Base-by-base conservation (phyloP, 495 filamentous ascomycete genomes). In the Penicillium riverlandense region DNA sequence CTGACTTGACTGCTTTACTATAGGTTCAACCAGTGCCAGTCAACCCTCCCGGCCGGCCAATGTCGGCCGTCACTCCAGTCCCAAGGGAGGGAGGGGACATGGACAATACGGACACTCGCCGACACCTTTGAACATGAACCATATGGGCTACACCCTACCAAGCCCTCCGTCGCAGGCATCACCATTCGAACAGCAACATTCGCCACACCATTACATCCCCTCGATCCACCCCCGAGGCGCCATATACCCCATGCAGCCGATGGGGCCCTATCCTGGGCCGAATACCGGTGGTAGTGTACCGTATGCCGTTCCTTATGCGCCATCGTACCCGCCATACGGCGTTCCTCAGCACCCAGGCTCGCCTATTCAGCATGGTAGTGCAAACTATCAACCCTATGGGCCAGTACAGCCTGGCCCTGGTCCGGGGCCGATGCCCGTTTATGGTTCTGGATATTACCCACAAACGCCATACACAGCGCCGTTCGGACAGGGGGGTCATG, bases 141-240 rank as follows among this genome's bases (percentile, higher is more conserved):
- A 59, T 16, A 70, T 78, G 63, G 51, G 48, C 14, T 70, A 70
- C 16, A 52, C 68, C 29, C 52, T 79, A 4, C 74, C 75, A 34
- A 54, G 58, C 14, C 71, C 69, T 35, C 62, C 51, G 29, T 42
- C 50, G 11, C 53, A 58, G 12, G 39, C 57, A 27, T 52, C 54
- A 32, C 48, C 58, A 37, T 66, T 58, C 39, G 61, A 66, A 16
- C 57, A 62, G 33, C 54, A 54, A 32, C 42, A 50, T 27, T 50
- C 60, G 28, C 51, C 59, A 5, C 64, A 67, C 39, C 67, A 66
- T 29, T 67, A 62, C 36, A 41, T 62, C 31, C 42, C 48, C 8
- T 29, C 54, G 8, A 42, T 46, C 28, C 53, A 63, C 38, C 35
- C 52, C 2, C 57, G 61, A 29, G 58, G 61, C 6, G 43, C 64